Conservation (phyloP, 305 asterid genomes). For the Solanum hybrid region DNA sequence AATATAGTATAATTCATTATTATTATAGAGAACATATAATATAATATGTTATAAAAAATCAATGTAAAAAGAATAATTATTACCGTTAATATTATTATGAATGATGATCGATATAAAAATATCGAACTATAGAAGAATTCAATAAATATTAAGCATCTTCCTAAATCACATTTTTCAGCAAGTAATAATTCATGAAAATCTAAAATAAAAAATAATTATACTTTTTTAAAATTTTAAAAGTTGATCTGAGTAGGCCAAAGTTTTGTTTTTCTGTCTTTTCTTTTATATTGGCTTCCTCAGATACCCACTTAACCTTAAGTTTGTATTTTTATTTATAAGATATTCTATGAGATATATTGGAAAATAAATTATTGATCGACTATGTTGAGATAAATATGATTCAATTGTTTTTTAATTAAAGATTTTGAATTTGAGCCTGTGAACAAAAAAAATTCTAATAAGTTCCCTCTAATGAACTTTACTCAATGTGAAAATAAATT, state of each 20-base stretch:
- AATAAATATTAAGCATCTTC: neutral
- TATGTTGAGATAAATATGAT: neutral
- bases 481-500: no score
- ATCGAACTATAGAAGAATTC: neutral
- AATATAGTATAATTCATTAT: no score
- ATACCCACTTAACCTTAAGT: slow-evolving; percentile 25
- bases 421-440: neutral
- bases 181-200: neutral
- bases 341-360: neutral
- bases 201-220: neutral
- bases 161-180: neutral
- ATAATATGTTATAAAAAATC: neutral
- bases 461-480: no score
- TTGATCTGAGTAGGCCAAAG: neutral
- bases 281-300: slow-evolving; percentile 16
- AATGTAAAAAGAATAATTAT: neutral
- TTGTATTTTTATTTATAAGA: neutral
- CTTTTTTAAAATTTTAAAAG: neutral
- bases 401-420: neutral
- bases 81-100: neutral
- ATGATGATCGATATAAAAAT: neutral
- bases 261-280: slow-evolving; percentile 12
- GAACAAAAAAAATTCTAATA: neutral
- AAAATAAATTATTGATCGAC: neutral
- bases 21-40: neutral